Evolutionary conservation across 352 stramenopile genomes (phyloP).

Genomic region (Thalassiosira hispida): DNA sequence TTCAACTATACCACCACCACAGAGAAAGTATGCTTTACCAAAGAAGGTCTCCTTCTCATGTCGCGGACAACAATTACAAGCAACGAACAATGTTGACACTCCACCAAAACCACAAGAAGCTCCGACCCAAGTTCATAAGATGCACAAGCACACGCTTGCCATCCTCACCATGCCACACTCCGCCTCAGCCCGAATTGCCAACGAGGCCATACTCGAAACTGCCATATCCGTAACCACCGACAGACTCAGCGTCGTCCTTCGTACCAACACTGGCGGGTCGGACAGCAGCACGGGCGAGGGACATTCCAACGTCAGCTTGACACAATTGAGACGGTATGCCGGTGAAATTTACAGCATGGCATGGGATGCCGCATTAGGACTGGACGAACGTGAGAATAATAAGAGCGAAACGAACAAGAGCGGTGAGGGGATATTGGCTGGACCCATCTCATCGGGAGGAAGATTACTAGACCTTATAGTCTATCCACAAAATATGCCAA

Average conservation of each 20-base stretch:
- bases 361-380: constrained; percentile 69
- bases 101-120: no score
- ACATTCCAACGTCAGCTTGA: constrained; percentile 56
- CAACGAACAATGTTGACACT: not conserved
- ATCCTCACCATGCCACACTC: constrained; percentile 78
- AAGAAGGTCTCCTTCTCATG: no score
- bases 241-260: constrained; percentile 69
- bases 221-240: constrained; percentile 59
- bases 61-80: no score
- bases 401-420: constrained; percentile 16
- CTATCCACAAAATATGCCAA: constrained; percentile 82
- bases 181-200: constrained; percentile 77
- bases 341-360: constrained; percentile 79
- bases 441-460: constrained; percentile 24
- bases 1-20: not conserved
- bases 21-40: not conserved
- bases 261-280: constrained; percentile 41
- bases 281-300: constrained; percentile 28
- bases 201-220: constrained; percentile 80
- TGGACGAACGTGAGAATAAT: constrained; percentile 28
- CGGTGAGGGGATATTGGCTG: constrained; percentile 1
- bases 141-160: constrained; percentile 69
- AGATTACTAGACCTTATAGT: constrained; percentile 78
- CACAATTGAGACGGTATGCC: constrained; percentile 69
- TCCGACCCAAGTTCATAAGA: constrained; percentile 2